phyloP scores from a whole-genome alignment of 768 basidiomycete species.

The Boletus eberwhitei region DNA sequence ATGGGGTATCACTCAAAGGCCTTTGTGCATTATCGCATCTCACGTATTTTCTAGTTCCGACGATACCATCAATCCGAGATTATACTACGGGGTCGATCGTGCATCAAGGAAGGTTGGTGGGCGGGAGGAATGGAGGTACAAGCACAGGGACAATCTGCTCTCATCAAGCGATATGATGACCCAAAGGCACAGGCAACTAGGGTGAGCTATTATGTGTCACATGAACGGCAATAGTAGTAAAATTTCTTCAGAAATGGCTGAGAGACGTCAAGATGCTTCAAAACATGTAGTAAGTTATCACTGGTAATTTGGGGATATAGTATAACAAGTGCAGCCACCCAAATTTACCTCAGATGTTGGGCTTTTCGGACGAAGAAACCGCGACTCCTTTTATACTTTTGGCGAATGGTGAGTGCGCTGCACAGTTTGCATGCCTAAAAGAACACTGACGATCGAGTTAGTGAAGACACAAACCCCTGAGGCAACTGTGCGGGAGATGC shows the following conservation, averaged over 20 bases:
- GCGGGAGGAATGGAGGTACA: conserved; percentile 40
- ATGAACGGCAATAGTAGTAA: background rate
- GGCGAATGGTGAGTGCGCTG: conserved; percentile 38
- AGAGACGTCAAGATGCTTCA: conserved; percentile 49
- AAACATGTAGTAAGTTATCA: conserved; percentile 42
- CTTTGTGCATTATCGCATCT: background rate
- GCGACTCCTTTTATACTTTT: conserved; percentile 51
- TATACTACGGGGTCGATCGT: conserved; percentile 33
- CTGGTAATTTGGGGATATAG: background rate
- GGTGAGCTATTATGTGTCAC: conserved; percentile 19
- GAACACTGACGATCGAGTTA: conserved; percentile 13
- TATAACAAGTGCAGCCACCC: conserved; percentile 38
- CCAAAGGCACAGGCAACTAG: conserved; percentile 30
- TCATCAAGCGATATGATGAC: conserved; percentile 46
- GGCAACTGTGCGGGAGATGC: conserved; percentile 34
- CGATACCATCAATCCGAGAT: conserved; percentile 52
- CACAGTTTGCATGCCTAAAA: background rate
- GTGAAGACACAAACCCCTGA: conserved; percentile 44
- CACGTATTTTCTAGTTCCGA: conserved; percentile 36
- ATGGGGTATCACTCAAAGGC: conserved; percentile 29
- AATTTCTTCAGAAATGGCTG: conserved; percentile 41
- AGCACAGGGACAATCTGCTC: conserved; percentile 37
- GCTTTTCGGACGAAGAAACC: conserved; percentile 43
- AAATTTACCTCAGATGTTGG: conserved; percentile 51
- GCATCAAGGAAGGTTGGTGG: conserved; percentile 48